These are phyloP conservation scores for Barnettozyma siamensis DNA, from an alignment of 805 yeast genomes.

Conservation along the genomic window DNA sequence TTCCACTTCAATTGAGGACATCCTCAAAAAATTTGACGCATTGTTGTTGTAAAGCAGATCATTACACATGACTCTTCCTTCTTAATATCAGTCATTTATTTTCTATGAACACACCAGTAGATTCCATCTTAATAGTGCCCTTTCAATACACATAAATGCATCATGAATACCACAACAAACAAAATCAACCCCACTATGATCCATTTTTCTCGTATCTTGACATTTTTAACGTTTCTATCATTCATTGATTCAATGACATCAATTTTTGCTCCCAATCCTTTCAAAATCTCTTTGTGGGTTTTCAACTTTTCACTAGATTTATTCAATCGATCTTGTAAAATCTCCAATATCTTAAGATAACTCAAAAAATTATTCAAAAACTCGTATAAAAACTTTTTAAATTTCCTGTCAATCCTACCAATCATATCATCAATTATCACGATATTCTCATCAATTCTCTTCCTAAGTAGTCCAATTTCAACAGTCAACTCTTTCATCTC, in stretches of 20 bases:
- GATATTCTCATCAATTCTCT: neutral
- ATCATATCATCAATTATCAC: neutral
- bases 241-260: neutral
- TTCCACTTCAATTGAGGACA: constrained; percentile 37
- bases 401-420: neutral
- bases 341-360: constrained; percentile 1
- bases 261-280: neutral
- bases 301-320: neutral
- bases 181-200: neutral
- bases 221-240: neutral
- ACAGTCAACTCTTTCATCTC: neutral
- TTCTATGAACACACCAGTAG: too few species aligned
- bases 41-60: constrained; percentile 16
- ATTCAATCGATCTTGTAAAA: constrained; percentile 1
- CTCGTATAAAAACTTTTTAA: constrained; percentile 1
- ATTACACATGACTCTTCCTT: too few species aligned
- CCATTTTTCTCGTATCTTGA: constrained; percentile 1
- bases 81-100: neutral
- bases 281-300: neutral
- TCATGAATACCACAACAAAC: too few species aligned
- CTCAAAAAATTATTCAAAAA: constrained; percentile 2
- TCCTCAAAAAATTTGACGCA: constrained; percentile 14
- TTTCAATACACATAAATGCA: too few species aligned
- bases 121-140: too few species aligned
- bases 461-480: neutral